Evolutionary conservation across 169 alveolate genomes (phyloP).

Genomic region (Theileria sp.): DNA sequence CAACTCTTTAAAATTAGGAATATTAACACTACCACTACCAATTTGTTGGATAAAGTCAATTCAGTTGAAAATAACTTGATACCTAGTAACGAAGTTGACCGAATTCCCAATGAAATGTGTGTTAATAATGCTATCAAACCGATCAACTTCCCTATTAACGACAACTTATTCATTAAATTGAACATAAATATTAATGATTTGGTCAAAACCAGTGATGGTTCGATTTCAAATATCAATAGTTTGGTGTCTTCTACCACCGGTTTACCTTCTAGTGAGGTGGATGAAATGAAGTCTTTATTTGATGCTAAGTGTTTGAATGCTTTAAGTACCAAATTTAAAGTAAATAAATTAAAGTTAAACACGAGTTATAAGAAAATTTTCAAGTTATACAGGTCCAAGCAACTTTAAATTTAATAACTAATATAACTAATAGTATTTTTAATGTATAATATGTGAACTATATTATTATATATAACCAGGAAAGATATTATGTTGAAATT

Average conservation of each 20-base stretch:
- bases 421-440: conserved; percentile 2
- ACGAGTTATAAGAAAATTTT: conserved; percentile 58
- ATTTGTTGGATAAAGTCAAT: neutral
- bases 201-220: neutral
- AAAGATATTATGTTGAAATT: neutral
- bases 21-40: neutral
- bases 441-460: neutral
- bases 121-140: neutral
- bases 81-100: neutral
- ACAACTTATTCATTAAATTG: neutral
- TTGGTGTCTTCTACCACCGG: neutral
- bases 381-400: conserved; percentile 27
- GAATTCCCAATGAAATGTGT: neutral
- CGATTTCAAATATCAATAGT: neutral
- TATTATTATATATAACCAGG: neutral
- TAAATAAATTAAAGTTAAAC: conserved; percentile 27
- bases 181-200: neutral
- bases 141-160: neutral
- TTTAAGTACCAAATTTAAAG: neutral
- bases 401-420: neutral
- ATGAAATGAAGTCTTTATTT: conserved; percentile 39
- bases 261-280: neutral
- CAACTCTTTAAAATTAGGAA: neutral
- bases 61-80: neutral
- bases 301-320: conserved; percentile 20